Evolutionary conservation across 768 basidiomycete species (phyloP), one percentile per base, ranked within the genome.

Genomic region (Basidioascus undulatus): DNA sequence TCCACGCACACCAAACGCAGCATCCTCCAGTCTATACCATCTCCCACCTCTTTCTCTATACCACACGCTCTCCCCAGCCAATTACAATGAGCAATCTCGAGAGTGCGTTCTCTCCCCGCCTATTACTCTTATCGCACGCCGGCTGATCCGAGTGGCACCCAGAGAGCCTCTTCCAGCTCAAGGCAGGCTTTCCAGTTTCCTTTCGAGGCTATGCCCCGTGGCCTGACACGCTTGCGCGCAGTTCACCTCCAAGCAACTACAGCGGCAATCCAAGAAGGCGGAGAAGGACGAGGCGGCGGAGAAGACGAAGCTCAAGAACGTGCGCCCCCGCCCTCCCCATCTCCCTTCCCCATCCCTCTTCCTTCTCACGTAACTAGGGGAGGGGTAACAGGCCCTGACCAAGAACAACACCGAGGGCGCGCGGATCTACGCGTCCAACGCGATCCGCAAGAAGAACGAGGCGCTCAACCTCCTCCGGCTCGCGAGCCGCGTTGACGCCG

Each of bases 161-260:
- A 98, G 89, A 96, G 62, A 86, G 82, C 24, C 68, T 96, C n/a
- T 98, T 98, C 55, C 83, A 94, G 61, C 77, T 98, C 52, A 98
- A 98, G 71, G 89, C 86, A 44, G 35, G 59, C 46, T 26, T 21
- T 35, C 25, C 32, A 30, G 43, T 28, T 40, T 6, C 24, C 27
- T 6, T 13, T 18, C 13, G 18, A 7, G 25, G 2, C 33, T 5
- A 11, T 41, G 25, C 2, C 37, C 28, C 21, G 27, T 24, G 0
- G 18, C 12, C n/a, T 24, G 21, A 25, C 26, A 18, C 9, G 5
- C 32, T 7, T 11, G 32, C 26, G 35, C 42, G 25, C 52, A 98
- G 89, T 96, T 98, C 66, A 98, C 92, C 16, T 86, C 92, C 46
- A 98, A 96, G 70, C 73, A 82, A 27, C 69, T 98, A 18, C 77